phyloP scores from a whole-genome alignment of 2,329 filamentous ascomycete genomes.

The Stagonosporopsis vannaccii region DNA sequence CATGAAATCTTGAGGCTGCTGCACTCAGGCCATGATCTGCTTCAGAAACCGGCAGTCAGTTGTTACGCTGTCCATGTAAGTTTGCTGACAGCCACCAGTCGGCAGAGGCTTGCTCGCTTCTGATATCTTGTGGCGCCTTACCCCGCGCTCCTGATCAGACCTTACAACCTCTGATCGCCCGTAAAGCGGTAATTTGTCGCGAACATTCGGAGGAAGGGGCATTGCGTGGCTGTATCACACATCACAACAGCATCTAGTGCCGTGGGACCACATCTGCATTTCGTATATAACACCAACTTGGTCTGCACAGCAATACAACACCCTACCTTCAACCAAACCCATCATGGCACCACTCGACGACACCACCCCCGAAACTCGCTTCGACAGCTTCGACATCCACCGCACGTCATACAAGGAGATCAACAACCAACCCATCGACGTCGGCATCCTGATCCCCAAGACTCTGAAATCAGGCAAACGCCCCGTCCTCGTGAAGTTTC shows the following conservation, averaged over 20 bases:
- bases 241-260: not conserved
- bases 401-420: conserved; percentile 53
- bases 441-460: conserved; percentile 52
- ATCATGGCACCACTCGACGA: conserved; percentile 26
- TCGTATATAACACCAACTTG: not conserved
- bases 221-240: not conserved
- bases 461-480: conserved; percentile 42
- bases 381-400: conserved; percentile 51
- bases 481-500: conserved; percentile 54
- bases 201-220: not conserved
- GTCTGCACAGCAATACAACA: not conserved
- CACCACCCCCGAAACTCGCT: conserved; percentile 37
- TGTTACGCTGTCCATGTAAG: not conserved
- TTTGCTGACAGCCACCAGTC: conserved; percentile 2
- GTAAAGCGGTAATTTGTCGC: not conserved
- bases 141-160: conserved; percentile 2
- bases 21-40: not conserved
- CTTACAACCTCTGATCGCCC: not conserved
- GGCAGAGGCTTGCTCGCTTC: not conserved
- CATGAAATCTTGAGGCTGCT: not conserved
- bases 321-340: not conserved
- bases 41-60: not conserved
- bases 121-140: not conserved
- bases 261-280: not conserved
- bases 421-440: conserved; percentile 46